Evolutionary conservation across 495 filamentous ascomycete species (phyloP).

Genomic region (Xanthoparmelia taractica): DNA sequence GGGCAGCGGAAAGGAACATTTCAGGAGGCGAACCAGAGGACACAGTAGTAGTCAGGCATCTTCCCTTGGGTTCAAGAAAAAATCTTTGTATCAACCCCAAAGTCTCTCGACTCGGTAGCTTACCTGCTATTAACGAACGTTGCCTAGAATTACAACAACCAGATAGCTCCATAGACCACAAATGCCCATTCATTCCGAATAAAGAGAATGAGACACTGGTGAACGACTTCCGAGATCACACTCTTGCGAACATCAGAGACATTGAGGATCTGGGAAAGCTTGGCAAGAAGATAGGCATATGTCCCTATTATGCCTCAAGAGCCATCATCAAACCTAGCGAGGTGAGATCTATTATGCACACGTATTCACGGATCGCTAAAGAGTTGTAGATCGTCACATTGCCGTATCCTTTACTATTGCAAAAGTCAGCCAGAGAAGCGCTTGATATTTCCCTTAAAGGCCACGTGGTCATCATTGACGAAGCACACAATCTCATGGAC

Average conservation of each 20-base stretch:
- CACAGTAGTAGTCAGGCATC: constrained; percentile 57
- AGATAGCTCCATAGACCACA: constrained; percentile 53
- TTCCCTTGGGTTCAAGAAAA: constrained; percentile 83
- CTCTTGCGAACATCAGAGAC: constrained; percentile 76
- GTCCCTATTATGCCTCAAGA: constrained; percentile 92
- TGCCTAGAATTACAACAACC: constrained; percentile 86
- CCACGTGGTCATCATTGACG: constrained; percentile 88
- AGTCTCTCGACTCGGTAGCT: constrained; percentile 60
- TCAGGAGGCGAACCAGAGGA: constrained; percentile 43
- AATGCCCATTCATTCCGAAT: constrained; percentile 72
- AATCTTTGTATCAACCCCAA: constrained; percentile 87
- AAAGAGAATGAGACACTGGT: constrained; percentile 63
- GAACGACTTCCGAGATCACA: constrained; percentile 80
- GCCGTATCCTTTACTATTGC: constrained; percentile 84
- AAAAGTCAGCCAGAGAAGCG: constrained; percentile 82
- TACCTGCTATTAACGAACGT: constrained; percentile 88
- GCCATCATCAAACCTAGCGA: constrained; percentile 73
- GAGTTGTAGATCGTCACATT: constrained; percentile 73
- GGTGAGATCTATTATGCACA: constrained; percentile 33
- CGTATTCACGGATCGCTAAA: constrained; percentile 18
- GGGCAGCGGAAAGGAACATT: constrained; percentile 32
- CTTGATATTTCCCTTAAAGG: constrained; percentile 76
- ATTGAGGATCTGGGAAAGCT: constrained; percentile 83
- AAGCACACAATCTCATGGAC: constrained; percentile 97
- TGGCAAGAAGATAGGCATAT: constrained; percentile 73